These are phyloP conservation scores for Aphanomyces cochlioides DNA, from an alignment of 352 stramenopile species.

Conservation along the genomic window DNA sequence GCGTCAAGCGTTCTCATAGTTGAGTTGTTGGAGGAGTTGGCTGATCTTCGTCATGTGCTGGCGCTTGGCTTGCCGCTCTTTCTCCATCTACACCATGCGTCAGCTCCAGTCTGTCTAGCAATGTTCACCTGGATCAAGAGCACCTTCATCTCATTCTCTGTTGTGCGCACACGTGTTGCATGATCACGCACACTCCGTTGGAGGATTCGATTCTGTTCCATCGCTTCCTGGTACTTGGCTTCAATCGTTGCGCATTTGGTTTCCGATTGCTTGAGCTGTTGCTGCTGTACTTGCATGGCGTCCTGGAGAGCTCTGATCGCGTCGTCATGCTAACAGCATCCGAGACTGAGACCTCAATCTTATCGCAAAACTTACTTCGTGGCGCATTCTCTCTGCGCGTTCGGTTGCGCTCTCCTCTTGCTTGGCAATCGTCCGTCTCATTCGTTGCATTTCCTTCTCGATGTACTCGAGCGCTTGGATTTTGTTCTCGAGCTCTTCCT, in stretches of 20 bases:
- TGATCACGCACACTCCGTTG: conserved; percentile 13
- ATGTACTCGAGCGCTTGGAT: conserved; percentile 26
- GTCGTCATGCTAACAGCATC: conserved; percentile 6
- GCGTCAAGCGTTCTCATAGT: not conserved
- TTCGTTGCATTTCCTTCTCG: conserved; percentile 18
- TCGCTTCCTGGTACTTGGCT: not conserved
- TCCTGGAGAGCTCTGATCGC: not conserved
- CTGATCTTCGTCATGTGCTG: conserved; percentile 22
- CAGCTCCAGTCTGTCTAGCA: not conserved
- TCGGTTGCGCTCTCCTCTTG: conserved; percentile 10
- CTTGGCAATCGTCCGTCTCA: conserved; percentile 28
- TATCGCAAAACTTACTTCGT: not conserved
- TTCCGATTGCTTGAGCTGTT: not conserved
- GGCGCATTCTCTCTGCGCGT: not conserved
- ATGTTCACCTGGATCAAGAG: conserved; percentile 19
- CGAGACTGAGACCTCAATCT: not conserved
- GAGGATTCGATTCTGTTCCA: not conserved
- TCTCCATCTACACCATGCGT: conserved; percentile 24
- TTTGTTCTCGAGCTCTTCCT: conserved; percentile 22
- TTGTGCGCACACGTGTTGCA: conserved; percentile 12
- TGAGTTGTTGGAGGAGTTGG: conserved; percentile 18
- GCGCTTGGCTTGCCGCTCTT: conserved; percentile 16
- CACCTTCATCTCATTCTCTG: conserved; percentile 30
- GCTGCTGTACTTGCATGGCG: not conserved
- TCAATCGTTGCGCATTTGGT: not conserved